Base-by-base conservation (phyloP, 164 flowering plant species). In the Amborella trichopoda region DNA sequence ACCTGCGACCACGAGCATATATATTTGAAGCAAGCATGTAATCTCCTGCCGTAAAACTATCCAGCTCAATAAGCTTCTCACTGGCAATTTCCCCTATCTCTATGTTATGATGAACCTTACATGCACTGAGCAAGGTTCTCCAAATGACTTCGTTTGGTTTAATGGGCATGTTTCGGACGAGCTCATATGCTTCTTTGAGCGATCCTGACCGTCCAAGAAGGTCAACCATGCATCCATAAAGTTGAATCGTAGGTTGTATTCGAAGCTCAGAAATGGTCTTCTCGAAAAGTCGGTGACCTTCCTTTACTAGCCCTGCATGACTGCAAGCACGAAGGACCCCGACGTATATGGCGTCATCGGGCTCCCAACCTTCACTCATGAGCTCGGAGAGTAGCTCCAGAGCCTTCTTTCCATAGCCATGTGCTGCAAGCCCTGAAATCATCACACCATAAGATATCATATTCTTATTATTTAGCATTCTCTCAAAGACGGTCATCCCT, bases 141-240 rank as follows among this genome's bases (percentile, higher is more conserved):
- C 93, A 82, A 8, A 86, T 39, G 2, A 75, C 73, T 24, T 73
- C 81, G 38, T 84, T 80, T 3, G 86, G 81, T 48, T 55, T 44
- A 54, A 75, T 59, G 10, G 89, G 83, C 90, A 84, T 88, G 68
- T 48, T 57, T 46, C 62, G 52, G 64, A 82, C 67, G 41, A 81
- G 54, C 33, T 70, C 71, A 12, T 67, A 45, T 37, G 97, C 97
- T 60, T 85, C 81, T 16, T 54, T 17, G 49, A 82, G 63, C 77
- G 39, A 49, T 52, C 88, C 90, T 8, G 83, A 77, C 48, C 88
- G 67, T 2, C 78, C 87, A 61, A 74, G 17, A 42, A 89, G 88
- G 53, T 80, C 95, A 2, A 89, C 80, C 75, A 82, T 34, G 66
- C 97, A 85, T 14, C 86, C 93, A 40, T 80, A 88, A 46, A 76